Conservation (phyloP, 2,329 filamentous ascomycete genomes). For the Penicillium sp. region DNA sequence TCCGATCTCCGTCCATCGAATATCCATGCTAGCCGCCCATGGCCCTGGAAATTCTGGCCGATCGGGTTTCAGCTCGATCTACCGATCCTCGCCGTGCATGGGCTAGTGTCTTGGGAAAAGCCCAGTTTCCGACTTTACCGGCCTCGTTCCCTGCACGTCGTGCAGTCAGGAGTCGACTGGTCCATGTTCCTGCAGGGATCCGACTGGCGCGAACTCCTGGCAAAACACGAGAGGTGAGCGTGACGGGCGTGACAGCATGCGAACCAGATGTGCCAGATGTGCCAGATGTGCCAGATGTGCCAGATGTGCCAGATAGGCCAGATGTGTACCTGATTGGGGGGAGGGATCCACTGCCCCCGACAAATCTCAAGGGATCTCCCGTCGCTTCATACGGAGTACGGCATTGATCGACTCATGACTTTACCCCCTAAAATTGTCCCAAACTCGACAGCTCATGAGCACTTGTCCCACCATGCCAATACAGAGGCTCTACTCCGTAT, state of each 20-base stretch:
- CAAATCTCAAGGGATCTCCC: neutral
- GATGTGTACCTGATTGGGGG: too few species aligned
- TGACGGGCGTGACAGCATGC: neutral
- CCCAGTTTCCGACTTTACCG: neutral
- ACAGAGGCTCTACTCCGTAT: conserved; percentile 9
- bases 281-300: neutral
- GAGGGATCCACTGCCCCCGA: neutral
- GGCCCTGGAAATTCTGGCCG: conserved; percentile 20
- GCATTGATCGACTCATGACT: neutral
- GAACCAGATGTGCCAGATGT: neutral
- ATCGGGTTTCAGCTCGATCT: conserved; percentile 12
- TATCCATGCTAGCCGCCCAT: conserved; percentile 27
- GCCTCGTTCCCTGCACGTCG: conserved; percentile 13
- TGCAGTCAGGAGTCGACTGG: conserved; percentile 11
- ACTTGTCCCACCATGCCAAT: neutral
- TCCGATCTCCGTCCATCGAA: conserved; percentile 21
- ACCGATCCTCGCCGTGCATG: conserved; percentile 3
- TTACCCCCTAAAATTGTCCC: neutral
- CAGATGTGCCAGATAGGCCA: neutral
- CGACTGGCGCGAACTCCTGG: conserved; percentile 17
- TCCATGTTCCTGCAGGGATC: conserved; percentile 21
- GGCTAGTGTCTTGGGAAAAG: neutral
- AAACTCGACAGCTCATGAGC: conserved; percentile 7
- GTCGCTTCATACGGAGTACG: neutral
- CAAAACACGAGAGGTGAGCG: conserved; percentile 2